phyloP scores from a whole-genome alignment of 163 green algal species.

The Coccomyxa subellipsoidea region DNA sequence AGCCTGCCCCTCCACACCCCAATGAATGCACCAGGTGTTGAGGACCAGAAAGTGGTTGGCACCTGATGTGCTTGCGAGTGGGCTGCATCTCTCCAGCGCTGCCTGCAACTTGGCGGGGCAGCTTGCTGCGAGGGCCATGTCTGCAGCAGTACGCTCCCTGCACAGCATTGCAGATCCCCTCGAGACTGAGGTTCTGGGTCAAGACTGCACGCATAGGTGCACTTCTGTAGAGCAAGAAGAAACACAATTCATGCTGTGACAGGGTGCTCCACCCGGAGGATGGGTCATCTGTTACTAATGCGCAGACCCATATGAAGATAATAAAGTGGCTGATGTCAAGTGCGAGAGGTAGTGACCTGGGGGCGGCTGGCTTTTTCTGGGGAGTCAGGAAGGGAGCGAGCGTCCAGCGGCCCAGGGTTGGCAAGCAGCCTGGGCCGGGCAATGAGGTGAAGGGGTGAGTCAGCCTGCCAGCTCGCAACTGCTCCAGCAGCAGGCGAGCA shows the following conservation, averaged over 20 bases:
- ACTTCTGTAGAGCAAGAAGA: too few relatives aligned
- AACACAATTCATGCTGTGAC: too few relatives aligned
- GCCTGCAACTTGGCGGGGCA: background rate
- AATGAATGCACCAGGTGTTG: background rate
- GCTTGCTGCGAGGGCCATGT: background rate
- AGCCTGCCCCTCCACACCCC: too few relatives aligned
- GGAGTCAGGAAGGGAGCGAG: background rate
- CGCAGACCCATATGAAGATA: too few relatives aligned
- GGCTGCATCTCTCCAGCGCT: background rate
- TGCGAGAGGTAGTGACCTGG: too few relatives aligned
- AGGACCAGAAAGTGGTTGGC: background rate
- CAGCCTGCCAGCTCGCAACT: slow-evolving; percentile 47
- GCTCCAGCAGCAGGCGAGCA: slow-evolving; percentile 49
- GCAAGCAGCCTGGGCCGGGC: slow-evolving; percentile 38
- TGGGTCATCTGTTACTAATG: too few relatives aligned
- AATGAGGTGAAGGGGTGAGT: slow-evolving; percentile 37
- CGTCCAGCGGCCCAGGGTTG: slow-evolving; percentile 31
- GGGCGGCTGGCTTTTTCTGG: background rate
- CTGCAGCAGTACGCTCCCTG: background rate
- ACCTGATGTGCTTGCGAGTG: background rate
- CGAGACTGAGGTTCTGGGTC: background rate
- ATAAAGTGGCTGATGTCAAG: too few relatives aligned
- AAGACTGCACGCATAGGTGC: background rate
- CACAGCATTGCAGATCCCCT: background rate
- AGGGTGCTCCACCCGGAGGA: too few relatives aligned